Conservation (phyloP, 257 asterid species). For the Solanum ahanhuiri region DNA sequence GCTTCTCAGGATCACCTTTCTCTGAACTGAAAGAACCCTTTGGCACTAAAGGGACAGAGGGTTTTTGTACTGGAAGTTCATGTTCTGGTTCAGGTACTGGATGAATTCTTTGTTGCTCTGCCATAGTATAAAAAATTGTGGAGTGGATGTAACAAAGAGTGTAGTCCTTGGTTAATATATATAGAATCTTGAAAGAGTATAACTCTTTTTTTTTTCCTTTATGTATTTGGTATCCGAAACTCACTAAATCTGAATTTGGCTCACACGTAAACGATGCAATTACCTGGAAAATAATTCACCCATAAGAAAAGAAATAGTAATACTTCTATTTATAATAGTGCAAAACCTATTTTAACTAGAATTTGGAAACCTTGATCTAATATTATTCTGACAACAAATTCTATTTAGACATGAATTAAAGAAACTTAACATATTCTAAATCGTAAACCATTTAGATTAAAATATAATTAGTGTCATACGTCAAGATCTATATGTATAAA, state of each 20-base stretch:
- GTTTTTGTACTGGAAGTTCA: slow-evolving; percentile 10
- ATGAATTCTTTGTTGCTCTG: slow-evolving; percentile 67
- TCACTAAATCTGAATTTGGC: fast-evolving
- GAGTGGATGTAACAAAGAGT: neutral
- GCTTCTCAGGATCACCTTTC: slow-evolving; percentile 57
- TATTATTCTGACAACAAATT: neutral
- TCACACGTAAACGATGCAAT: neutral
- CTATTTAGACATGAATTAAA: neutral
- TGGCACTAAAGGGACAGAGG: slow-evolving; percentile 61
- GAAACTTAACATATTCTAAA: neutral
- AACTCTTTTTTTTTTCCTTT: neutral
- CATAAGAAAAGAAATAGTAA: neutral
- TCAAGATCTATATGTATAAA: neutral
- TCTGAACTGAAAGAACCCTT: slow-evolving; percentile 55
- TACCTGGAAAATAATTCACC: neutral
- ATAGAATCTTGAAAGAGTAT: neutral
- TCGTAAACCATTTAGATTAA: neutral
- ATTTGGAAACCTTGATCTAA: neutral
- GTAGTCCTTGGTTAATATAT: neutral
- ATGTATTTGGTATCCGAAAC: fast-evolving
- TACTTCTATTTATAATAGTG: neutral
- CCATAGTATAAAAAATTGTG: slow-evolving; percentile 22
- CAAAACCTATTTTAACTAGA: neutral
- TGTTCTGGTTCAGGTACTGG: slow-evolving; percentile 51
- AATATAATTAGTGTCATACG: neutral